Base-by-base conservation (phyloP, 805 yeast species). In the Cyberlindnera xishuangbannaensis region DNA sequence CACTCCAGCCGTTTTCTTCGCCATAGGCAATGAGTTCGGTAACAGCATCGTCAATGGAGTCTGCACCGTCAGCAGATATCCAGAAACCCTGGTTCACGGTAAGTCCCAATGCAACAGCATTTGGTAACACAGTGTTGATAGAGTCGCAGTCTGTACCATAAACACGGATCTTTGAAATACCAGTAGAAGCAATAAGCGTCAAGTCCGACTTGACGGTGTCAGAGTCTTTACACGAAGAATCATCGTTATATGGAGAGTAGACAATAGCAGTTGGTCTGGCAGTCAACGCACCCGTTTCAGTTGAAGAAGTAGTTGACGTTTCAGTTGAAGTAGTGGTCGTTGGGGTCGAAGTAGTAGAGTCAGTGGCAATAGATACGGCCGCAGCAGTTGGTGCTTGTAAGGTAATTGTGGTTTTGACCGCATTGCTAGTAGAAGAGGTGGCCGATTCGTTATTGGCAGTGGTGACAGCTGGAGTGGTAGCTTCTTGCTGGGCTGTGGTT, bases 61-160 rank as follows among this genome's bases (percentile, higher is more conserved):
- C 75, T 24, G 70, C 78, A 47, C 95, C 95, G 18, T 56, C 64
- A 14, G 60, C 40, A 28, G 69, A 56, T 43, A 88, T 77, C 88
- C 92, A 88, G 59, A 88, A 71, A 30, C 97, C 96, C 66, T 85
- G 95, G 58, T 83, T 81, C 38, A 87, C 74, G 24, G 62, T 73
- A 32, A 88, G 56, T 4, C 95, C 95, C 33, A 81, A 59, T 11
- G 56, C 31, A 16, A 51, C 49, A 45, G 81, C 72, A 25, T 67
- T 69, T 30, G 92, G 84, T 47, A 76, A 67, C 24, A 86, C 76
- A 3, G 81, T 76, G 19, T 68, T 51, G 30, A 83, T 59, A 17
- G 82, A 73, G 55, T 73, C 67, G 64, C 97, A 88, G 58, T 88
- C 97, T 38, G 84, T 81, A 47, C 95, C 95, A 55, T 88, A 88